These are phyloP conservation scores for Lachnellula occidentalis DNA, from an alignment of 2,329 filamentous ascomycete species.

Conservation along the genomic window DNA sequence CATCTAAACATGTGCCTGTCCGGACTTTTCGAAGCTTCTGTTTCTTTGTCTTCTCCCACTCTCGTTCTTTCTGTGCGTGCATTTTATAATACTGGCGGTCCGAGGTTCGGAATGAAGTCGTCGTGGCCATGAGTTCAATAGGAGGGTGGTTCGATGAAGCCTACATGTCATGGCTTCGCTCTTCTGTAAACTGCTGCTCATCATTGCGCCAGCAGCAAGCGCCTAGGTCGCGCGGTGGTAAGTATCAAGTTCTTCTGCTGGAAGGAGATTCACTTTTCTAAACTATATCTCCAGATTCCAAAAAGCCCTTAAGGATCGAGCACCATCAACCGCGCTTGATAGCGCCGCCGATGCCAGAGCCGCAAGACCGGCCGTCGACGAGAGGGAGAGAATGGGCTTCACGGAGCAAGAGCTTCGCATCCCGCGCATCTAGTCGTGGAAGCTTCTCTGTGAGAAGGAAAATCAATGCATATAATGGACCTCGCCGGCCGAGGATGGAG, in stretches of 20 bases:
- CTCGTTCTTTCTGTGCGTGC: conserved; percentile 1
- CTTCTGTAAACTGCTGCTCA: conserved; percentile 26
- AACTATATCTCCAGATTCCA: conserved; percentile 24
- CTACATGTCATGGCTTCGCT: conserved; percentile 26
- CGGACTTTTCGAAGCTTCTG: conserved; percentile 1
- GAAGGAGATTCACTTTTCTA: conserved; percentile 8
- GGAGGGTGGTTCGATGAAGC: conserved; percentile 30
- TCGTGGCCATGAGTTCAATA: conserved; percentile 28
- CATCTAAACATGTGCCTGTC: background rate
- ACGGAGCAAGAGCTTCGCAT: conserved; percentile 35
- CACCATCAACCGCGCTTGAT: conserved; percentile 36
- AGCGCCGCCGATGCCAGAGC: conserved; percentile 31
- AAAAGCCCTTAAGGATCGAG: conserved; percentile 34
- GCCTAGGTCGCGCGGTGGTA: conserved; percentile 21
- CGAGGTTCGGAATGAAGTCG: conserved; percentile 24
- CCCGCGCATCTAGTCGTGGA: conserved; percentile 37
- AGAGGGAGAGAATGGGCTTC: conserved; percentile 28
- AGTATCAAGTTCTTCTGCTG: conserved; percentile 11
- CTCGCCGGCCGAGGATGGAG: conserved; percentile 39
- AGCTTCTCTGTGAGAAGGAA: conserved; percentile 41
- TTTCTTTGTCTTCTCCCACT: conserved; percentile 1
- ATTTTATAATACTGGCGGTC: conserved; percentile 2
- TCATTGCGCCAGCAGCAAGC: conserved; percentile 13
- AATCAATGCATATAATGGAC: conserved; percentile 39
- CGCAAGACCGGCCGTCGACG: conserved; percentile 25